Evolutionary conservation across 2,329 filamentous ascomycete species (phyloP).

Genomic region (Pseudogymnoascus sp.): DNA sequence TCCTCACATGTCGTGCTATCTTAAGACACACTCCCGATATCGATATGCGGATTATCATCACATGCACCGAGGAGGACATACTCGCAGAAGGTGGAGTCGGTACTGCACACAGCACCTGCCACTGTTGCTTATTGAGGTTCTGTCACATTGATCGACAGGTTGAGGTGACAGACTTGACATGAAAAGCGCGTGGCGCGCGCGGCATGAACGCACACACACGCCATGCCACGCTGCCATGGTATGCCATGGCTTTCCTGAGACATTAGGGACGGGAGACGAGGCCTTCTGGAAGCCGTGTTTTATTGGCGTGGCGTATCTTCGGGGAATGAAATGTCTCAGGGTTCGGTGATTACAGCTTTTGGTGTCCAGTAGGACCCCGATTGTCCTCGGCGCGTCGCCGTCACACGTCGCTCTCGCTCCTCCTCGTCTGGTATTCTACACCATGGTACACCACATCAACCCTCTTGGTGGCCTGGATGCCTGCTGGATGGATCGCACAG

Average conservation of each 20-base stretch:
- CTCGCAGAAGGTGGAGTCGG: not conserved
- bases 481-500: not conserved
- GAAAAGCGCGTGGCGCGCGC: not conserved
- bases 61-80: not conserved
- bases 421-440: not conserved
- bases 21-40: not conserved
- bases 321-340: not conserved
- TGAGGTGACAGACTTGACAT: not conserved
- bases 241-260: not conserved
- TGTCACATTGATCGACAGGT: conserved; percentile 1
- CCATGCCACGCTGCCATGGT: not conserved
- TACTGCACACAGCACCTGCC: not conserved
- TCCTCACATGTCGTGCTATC: not conserved
- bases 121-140: not conserved
- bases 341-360: not conserved
- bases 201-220: not conserved
- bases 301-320: not conserved
- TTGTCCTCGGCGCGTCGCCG: not conserved
- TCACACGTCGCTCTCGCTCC: not conserved
- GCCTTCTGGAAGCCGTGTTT: not conserved
- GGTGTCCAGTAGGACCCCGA: not conserved
- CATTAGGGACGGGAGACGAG: not conserved
- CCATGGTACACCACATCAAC: not conserved
- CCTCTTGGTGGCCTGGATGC: not conserved
- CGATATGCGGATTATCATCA: not conserved